Evolutionary conservation across 768 basidiomycete genomes (phyloP).

Genomic region (Tylopilus sp.): DNA sequence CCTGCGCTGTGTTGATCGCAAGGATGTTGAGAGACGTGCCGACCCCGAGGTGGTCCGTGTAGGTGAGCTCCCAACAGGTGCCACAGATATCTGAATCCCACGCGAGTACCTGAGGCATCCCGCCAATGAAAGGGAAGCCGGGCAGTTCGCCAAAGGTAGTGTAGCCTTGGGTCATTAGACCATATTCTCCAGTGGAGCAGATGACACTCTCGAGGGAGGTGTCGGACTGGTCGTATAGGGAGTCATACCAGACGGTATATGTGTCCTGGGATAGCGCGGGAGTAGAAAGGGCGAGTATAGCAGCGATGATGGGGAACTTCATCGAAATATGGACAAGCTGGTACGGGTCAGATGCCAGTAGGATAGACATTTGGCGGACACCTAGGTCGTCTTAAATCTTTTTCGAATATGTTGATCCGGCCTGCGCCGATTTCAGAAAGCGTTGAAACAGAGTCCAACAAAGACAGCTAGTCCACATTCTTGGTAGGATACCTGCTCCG

Average conservation of each 20-base stretch:
- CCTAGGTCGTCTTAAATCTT: too few species aligned
- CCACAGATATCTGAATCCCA: conserved; percentile 55
- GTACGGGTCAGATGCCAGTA: too few species aligned
- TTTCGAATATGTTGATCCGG: too few species aligned
- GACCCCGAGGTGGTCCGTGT: conserved; percentile 28
- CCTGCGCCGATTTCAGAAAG: too few species aligned
- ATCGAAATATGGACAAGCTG: too few species aligned
- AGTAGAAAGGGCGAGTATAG: not conserved
- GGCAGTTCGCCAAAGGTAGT: not conserved
- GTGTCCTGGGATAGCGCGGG: not conserved
- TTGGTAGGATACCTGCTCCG: too few species aligned
- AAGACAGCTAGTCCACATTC: too few species aligned
- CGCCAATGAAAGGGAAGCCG: conserved; percentile 46
- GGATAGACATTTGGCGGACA: too few species aligned
- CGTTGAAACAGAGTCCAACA: too few species aligned
- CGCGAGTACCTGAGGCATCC: conserved; percentile 45
- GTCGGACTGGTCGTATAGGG: conserved; percentile 43
- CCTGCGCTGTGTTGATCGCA: conserved; percentile 46
- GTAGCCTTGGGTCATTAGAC: not conserved
- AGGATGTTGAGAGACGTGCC: conserved; percentile 43
- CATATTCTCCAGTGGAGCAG: conserved; percentile 52
- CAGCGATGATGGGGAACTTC: not conserved
- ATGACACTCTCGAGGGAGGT: conserved; percentile 41
- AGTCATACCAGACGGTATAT: conserved; percentile 41
- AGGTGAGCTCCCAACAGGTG: conserved; percentile 58